A percentile compares a stretch with the other conserved stretches of the same genome.
phyloP scores from a whole-genome alignment of 2,329 filamentous ascomycete genomes.

The Nigrospora sphaerica region DNA sequence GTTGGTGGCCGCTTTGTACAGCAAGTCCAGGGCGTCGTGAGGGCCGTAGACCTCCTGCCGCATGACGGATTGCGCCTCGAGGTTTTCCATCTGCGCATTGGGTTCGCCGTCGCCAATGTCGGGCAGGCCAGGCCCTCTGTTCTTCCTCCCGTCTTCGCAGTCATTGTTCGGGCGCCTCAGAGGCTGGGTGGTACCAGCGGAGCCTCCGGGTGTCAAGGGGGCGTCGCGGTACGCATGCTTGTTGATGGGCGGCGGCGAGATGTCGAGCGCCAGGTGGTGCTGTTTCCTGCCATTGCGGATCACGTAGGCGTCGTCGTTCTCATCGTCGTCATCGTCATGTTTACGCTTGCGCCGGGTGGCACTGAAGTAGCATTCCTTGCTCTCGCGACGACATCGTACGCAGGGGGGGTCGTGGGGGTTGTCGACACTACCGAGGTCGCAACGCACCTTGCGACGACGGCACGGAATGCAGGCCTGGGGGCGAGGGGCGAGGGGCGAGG shows the following conservation, averaged over 20 bases:
- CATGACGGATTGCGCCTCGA: conserved; percentile 60
- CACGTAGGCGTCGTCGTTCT: conserved; percentile 54
- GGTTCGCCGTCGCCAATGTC: conserved; percentile 39
- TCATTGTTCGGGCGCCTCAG: conserved; percentile 51
- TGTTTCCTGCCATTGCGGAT: conserved; percentile 69
- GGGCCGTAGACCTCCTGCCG: conserved; percentile 75
- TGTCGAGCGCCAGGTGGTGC: conserved; percentile 32
- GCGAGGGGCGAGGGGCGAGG: neutral
- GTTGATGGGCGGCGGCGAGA: conserved; percentile 25
- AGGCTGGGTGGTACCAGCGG: conserved; percentile 58
- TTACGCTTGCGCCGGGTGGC: conserved; percentile 90
- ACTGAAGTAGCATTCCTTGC: conserved; percentile 96
- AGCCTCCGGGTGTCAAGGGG: conserved; percentile 60
- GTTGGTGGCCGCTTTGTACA: conserved; percentile 78
- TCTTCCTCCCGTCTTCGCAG: conserved; percentile 24
- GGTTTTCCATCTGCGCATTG: conserved; percentile 56
- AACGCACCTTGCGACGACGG: conserved; percentile 54
- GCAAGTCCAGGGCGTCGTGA: conserved; percentile 83
- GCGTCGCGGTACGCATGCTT: conserved; percentile 41
- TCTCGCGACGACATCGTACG: conserved; percentile 86
- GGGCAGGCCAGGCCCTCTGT: conserved; percentile 19
- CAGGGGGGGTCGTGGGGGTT: conserved; percentile 92
- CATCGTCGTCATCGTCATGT: conserved; percentile 51
- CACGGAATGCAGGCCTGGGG: conserved; percentile 50
- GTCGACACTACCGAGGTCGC: conserved; percentile 70